These are phyloP conservation scores for Auriculariales sp. DNA, from an alignment of 768 basidiomycete species.

Conservation along the genomic window DNA sequence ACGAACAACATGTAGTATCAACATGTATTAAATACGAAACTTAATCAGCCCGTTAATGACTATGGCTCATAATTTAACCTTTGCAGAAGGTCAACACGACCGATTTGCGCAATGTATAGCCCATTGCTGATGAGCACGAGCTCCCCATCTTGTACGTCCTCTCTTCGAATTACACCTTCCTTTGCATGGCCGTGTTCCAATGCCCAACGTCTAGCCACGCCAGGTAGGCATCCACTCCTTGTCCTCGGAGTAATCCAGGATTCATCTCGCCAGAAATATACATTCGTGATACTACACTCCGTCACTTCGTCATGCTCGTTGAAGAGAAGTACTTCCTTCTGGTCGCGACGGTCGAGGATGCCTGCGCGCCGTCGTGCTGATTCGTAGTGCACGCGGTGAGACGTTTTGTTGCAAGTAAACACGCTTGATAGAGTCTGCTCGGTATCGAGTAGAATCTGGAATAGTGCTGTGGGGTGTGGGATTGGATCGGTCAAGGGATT, in stretches of 20 bases:
- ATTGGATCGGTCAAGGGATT: conserved; percentile 17
- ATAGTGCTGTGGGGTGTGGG: conserved; percentile 16
- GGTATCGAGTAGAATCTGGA: conserved; percentile 41
- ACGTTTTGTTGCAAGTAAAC: conserved; percentile 62
- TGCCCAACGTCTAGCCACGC: conserved; percentile 58
- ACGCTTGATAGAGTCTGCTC: conserved; percentile 35
- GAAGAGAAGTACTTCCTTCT: conserved; percentile 50
- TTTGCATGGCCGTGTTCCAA: conserved; percentile 41
- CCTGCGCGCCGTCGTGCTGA: conserved; percentile 42
- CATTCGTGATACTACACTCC: conserved; percentile 58
- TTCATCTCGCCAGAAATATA: conserved; percentile 44
- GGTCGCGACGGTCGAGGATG: conserved; percentile 20
- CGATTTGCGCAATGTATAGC: not conserved
- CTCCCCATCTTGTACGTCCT: conserved; percentile 35
- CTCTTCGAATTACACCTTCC: conserved; percentile 34
- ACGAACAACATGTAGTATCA: too few species aligned
- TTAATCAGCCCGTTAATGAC: too few species aligned
- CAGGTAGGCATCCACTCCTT: conserved; percentile 53
- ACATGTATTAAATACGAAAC: too few species aligned
- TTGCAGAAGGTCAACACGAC: not conserved
- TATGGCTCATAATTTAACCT: too few species aligned
- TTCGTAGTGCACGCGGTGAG: conserved; percentile 41
- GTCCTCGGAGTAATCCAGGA: conserved; percentile 54
- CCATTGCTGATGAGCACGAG: conserved; percentile 52
- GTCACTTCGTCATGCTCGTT: conserved; percentile 34